Conservation (phyloP, 139 green algal genomes). For the Chlorella sorokiniana region DNA sequence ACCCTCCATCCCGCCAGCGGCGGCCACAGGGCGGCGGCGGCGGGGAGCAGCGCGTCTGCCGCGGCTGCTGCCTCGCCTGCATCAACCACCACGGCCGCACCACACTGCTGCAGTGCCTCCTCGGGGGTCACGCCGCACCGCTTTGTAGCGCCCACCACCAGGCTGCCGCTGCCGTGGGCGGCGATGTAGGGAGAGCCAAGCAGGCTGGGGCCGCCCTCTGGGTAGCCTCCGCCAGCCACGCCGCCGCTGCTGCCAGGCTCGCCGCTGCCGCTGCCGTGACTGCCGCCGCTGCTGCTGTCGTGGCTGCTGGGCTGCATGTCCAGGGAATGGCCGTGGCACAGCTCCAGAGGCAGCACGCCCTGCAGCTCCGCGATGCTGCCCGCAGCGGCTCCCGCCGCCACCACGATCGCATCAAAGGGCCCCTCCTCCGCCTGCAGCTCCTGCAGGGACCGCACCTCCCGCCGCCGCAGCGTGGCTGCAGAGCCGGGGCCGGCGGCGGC, state of each 20-base stretch:
- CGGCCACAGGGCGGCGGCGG: constrained; percentile 55
- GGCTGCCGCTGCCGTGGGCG: constrained; percentile 33
- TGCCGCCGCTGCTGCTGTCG: background rate
- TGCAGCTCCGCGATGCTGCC: constrained; percentile 55
- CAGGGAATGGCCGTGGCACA: constrained; percentile 70
- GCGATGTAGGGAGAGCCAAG: constrained; percentile 81
- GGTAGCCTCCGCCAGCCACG: constrained; percentile 24
- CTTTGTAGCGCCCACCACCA: constrained; percentile 79
- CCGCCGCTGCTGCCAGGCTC: background rate
- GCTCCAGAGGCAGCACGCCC: constrained; percentile 49
- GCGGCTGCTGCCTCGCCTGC: constrained; percentile 8
- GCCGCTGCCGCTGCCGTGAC: background rate
- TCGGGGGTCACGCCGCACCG: constrained; percentile 53
- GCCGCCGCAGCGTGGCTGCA: constrained; percentile 22
- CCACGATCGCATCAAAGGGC: constrained; percentile 60
- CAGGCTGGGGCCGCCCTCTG: constrained; percentile 62
- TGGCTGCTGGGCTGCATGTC: constrained; percentile 49
- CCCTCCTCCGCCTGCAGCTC: constrained; percentile 39
- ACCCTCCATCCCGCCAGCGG: constrained; percentile 52
- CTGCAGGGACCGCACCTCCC: constrained; percentile 48
- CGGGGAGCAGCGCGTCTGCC: constrained; percentile 40
- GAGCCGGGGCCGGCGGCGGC: constrained; percentile 11
- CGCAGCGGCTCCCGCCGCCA: constrained; percentile 72
- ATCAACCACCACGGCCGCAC: background rate
- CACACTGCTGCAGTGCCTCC: constrained; percentile 47